A percentile compares a stretch with the other conserved stretches of the same genome.
Evolutionary conservation across 148 eudicot species (phyloP).

Genomic region (Arctostaphylos glauca): DNA sequence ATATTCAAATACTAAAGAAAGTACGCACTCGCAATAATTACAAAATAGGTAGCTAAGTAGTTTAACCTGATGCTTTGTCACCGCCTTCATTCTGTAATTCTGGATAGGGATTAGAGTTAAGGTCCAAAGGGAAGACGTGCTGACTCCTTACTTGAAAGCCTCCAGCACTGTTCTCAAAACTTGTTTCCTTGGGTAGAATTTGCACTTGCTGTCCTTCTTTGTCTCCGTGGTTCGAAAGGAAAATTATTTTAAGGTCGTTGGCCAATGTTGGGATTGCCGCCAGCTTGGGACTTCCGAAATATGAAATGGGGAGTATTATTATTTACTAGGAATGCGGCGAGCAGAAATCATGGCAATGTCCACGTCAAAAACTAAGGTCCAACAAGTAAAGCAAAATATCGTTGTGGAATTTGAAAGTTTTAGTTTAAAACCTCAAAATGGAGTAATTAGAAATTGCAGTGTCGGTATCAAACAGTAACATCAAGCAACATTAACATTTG

Average conservation of each 20-base stretch:
- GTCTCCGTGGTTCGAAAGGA: constrained; percentile 5
- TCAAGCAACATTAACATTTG: not conserved
- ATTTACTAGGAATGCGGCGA: not conserved
- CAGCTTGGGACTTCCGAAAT: constrained; percentile 26
- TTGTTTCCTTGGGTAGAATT: constrained; percentile 4
- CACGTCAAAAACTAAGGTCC: not conserved
- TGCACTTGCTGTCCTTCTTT: not conserved
- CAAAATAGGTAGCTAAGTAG: constrained; percentile 9
- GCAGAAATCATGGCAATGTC: not conserved
- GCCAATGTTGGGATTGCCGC: constrained; percentile 21
- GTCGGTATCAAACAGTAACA: not conserved
- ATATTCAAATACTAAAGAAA: not conserved
- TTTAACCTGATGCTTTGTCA: constrained; percentile 18
- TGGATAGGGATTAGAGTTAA: constrained; percentile 20
- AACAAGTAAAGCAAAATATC: not conserved
- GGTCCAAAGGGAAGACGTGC: constrained; percentile 17
- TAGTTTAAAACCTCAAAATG: not conserved
- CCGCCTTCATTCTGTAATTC: constrained; percentile 16
- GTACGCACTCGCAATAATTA: not conserved
- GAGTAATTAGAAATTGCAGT: not conserved
- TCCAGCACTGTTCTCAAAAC: not conserved
- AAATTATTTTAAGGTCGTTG: constrained; percentile 23
- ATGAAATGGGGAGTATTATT: not conserved
- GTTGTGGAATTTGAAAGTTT: not conserved
- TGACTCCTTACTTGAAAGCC: constrained; percentile 7